phyloP scores from a whole-genome alignment of 2,329 filamentous ascomycete species.

The Pseudogymnoascus sp. region DNA sequence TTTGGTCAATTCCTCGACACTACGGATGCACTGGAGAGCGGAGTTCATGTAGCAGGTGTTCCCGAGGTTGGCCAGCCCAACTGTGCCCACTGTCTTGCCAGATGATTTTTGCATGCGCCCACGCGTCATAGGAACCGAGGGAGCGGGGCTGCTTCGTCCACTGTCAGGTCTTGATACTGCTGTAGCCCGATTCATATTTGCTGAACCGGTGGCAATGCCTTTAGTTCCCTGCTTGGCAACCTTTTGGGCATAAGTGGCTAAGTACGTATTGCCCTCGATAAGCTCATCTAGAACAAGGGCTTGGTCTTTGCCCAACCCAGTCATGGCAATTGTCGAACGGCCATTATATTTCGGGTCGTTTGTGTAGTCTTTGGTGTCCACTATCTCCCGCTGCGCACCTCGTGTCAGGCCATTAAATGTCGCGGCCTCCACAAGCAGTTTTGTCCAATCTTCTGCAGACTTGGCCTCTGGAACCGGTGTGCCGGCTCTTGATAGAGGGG shows the following conservation, averaged over 20 bases:
- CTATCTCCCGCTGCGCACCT: conserved; percentile 55
- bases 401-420: conserved; percentile 56
- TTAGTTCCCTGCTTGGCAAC: conserved; percentile 16
- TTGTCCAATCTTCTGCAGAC: conserved; percentile 30
- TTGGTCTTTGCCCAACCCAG: conserved; percentile 64
- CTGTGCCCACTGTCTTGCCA: conserved; percentile 65
- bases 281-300: conserved; percentile 80
- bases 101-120: conserved; percentile 63
- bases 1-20: conserved; percentile 84
- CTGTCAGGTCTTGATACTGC: conserved; percentile 37
- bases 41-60: conserved; percentile 99
- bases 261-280: conserved; percentile 50
- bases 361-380: conserved; percentile 63
- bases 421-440: conserved; percentile 42
- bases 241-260: conserved; percentile 41
- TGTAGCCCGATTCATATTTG: conserved; percentile 21
- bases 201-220: conserved; percentile 17
- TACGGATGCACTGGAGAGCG: conserved; percentile 86
- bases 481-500: conserved; percentile 26
- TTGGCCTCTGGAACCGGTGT: conserved; percentile 18
- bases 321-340: conserved; percentile 54
- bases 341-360: conserved; percentile 73
- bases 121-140: conserved; percentile 55
- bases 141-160: conserved; percentile 61
- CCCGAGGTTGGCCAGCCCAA: conserved; percentile 81